Percentiles rank a stretch among this genome's conserved stretches.
Conservation (phyloP, 1,139 yeast genomes). For the Yamadazyma pseudoaaseri region DNA sequence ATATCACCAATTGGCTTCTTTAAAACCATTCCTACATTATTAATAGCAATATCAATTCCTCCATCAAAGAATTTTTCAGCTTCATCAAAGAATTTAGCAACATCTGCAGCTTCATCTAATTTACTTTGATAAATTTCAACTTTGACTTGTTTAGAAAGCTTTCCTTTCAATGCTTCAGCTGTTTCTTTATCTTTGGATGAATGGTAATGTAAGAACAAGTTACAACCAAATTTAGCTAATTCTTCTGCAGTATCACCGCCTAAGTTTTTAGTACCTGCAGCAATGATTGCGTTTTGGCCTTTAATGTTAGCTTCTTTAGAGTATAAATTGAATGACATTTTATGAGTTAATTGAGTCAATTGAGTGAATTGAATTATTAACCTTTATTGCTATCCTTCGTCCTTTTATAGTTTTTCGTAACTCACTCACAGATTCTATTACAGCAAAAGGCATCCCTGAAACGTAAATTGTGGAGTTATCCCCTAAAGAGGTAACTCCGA, state of each 20-base stretch:
- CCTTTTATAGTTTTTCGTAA: background rate
- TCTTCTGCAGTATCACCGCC: conserved; percentile 60
- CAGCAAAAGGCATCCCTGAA: too few relatives aligned
- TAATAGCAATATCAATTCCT: conserved; percentile 61
- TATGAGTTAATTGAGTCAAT: conserved; percentile 2
- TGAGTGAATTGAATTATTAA: conserved; percentile 1
- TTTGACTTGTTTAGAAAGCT: conserved; percentile 37
- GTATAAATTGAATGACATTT: conserved; percentile 13
- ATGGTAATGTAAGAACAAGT: conserved; percentile 58
- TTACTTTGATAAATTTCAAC: conserved; percentile 47
- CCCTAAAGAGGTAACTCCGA: too few relatives aligned
- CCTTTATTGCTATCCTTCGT: background rate
- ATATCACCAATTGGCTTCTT: conserved; percentile 56
- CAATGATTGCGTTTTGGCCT: conserved; percentile 56
- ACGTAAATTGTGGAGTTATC: too few relatives aligned
- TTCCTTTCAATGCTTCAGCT: conserved; percentile 36
- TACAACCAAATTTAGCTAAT: conserved; percentile 55
- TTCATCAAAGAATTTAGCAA: conserved; percentile 46
- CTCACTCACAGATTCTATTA: too few relatives aligned
- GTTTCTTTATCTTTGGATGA: conserved; percentile 32
- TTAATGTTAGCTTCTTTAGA: conserved; percentile 19
- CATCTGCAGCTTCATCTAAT: conserved; percentile 42
- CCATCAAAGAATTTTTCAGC: conserved; percentile 41
- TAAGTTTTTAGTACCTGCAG: conserved; percentile 68
- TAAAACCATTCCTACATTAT: conserved; percentile 65